Conservation (phyloP, 495 filamentous ascomycete genomes). For the Penicillium flavigenum region DNA sequence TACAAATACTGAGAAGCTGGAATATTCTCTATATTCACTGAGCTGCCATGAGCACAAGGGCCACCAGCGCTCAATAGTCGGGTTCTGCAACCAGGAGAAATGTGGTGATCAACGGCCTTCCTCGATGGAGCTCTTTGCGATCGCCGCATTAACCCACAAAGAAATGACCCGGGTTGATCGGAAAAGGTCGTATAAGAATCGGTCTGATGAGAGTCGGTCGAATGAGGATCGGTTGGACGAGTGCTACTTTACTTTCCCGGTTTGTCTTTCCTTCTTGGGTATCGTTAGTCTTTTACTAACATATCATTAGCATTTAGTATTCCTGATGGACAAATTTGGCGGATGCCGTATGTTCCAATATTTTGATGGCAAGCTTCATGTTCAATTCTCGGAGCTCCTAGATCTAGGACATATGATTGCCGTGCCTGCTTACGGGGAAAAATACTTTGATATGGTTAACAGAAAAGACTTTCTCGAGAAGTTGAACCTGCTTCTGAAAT, state of each 20-base stretch:
- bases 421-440: conserved; percentile 1
- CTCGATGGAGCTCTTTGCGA: conserved; percentile 9
- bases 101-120: conserved; percentile 7
- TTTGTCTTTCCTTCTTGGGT: conserved; percentile 6
- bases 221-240: conserved; percentile 1
- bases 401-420: conserved; percentile 9
- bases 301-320: conserved; percentile 6
- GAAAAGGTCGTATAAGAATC: conserved; percentile 3
- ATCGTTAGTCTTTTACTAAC: conserved; percentile 2
- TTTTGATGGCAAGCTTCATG: conserved; percentile 10
- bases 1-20: not conserved
- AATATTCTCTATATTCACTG: conserved; percentile 3
- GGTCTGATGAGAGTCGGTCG: conserved; percentile 1
- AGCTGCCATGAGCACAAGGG: conserved; percentile 2
- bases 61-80: conserved; percentile 1
- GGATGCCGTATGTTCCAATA: conserved; percentile 6
- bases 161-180: not conserved
- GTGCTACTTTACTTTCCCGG: conserved; percentile 11
- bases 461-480: conserved; percentile 8
- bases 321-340: conserved; percentile 5
- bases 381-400: conserved; percentile 8
- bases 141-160: not conserved
- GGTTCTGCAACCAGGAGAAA: conserved; percentile 2
- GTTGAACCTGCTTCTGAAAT: conserved; percentile 8
- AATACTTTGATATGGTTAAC: conserved; percentile 5